These are phyloP conservation scores for Macrotyloma uniflorum DNA, from an alignment of 306 rosid species.

Conservation along the genomic window DNA sequence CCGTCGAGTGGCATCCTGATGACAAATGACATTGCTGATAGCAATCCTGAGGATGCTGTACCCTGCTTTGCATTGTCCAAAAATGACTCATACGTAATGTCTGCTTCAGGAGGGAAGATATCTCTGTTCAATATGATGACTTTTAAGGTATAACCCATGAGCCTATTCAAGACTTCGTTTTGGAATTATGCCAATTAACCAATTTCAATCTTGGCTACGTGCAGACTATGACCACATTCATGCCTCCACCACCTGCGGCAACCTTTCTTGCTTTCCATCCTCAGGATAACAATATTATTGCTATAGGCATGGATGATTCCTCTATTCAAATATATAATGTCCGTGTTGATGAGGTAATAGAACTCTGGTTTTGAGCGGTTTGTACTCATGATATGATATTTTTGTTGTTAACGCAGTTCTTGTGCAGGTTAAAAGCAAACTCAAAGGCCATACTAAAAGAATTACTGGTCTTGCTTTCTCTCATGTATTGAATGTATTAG, in stretches of 20 bases:
- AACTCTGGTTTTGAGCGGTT: conserved; percentile 4
- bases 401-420: conserved; percentile 36
- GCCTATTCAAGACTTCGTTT: conserved; percentile 7
- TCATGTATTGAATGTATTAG: conserved; percentile 38
- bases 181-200: conserved; percentile 30
- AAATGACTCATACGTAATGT: conserved; percentile 94
- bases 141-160: conserved; percentile 62
- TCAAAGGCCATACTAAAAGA: conserved; percentile 54
- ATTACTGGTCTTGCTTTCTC: conserved; percentile 49
- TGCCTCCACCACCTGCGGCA: conserved; percentile 98
- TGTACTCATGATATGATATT: conserved; percentile 32
- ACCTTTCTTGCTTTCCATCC: conserved; percentile 97
- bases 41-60: conserved; percentile 87
- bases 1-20: conserved; percentile 88
- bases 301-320: conserved; percentile 99
- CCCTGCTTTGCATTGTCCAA: conserved; percentile 97
- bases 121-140: conserved; percentile 95
- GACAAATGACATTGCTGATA: conserved; percentile 80
- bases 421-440: conserved; percentile 44
- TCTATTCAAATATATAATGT: conserved; percentile 97
- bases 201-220: conserved; percentile 42
- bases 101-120: conserved; percentile 96
- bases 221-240: conserved; percentile 99
- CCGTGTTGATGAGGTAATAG: conserved; percentile 92
- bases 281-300: conserved; percentile 91